Base-by-base conservation (phyloP, 192 early-diverging fungal species). In the Backusella westeae region DNA sequence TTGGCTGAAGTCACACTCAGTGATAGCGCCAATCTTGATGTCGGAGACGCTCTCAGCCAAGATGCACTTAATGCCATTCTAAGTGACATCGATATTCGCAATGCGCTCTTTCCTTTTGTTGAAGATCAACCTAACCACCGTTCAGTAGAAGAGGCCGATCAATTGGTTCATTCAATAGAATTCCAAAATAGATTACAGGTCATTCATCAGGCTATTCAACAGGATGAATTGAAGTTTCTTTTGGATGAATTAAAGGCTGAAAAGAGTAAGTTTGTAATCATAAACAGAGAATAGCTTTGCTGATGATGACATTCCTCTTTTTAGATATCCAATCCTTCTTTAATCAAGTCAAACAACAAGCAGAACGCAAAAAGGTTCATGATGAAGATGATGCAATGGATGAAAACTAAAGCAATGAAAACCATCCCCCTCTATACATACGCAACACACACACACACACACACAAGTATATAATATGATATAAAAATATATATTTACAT, bases 101-200 rank as follows among this genome's bases (percentile, higher is more conserved):
- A 42, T 7, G 78, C 83, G 6, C 66, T 90, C 14, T 90, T 86
- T 67, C 84, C 87, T 26, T 81, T 85, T 65, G 66, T 90, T 1
- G 85, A 82, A 8, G 81, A 85, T 35, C 39, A 42, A 12, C 15
- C 29, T 2, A 36, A 19, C 4, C 70, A 23, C 34, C 36, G 23
- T 72, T 46, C 70, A 19, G 29, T n/a, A 38, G 74, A 59, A 35
- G n/a, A 36, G n/a, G 29, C 21, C 1, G 38, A 66, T 6, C 59
- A 67, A 23, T 38, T 75, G 29, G n/a, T 19, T 0, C 65, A 67
- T 21, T 67, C 63, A 34, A n/a, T 36, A 75, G 65, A 56, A 5
- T 74, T 75, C 17, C 39, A 71, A 32, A 23, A 71, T 32, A 44
- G 70, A 71, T 34, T 71, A 41, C 39, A 71, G 8, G 17, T 17